phyloP scores from a whole-genome alignment of 345 rosid genomes.

The Punica granatum region DNA sequence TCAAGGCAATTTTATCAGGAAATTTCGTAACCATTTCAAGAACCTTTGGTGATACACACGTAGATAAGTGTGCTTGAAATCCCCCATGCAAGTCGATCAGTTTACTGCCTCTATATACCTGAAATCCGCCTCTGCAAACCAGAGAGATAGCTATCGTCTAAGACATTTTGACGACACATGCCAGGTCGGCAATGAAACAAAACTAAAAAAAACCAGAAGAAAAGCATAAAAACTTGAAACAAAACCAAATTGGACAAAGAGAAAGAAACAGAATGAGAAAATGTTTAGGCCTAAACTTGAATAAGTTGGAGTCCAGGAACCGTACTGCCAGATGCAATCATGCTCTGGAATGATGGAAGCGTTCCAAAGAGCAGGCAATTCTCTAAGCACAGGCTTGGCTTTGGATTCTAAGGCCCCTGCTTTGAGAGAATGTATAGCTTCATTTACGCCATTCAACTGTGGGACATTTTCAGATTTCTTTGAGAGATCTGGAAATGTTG shows the following conservation, averaged over 20 bases:
- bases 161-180: neutral
- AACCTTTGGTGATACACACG: constrained; percentile 70
- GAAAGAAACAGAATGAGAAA: constrained; percentile 4
- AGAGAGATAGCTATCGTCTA: constrained; percentile 11
- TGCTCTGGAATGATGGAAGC: constrained; percentile 68
- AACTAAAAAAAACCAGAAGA: constrained; percentile 4
- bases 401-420: constrained; percentile 25
- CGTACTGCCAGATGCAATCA: constrained; percentile 91
- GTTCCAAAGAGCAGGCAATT: constrained; percentile 16
- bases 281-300: constrained; percentile 1
- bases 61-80: constrained; percentile 78
- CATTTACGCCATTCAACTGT: constrained; percentile 25
- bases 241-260: neutral
- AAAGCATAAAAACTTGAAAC: neutral
- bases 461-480: constrained; percentile 35
- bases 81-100: constrained; percentile 45
- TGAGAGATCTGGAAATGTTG: constrained; percentile 27
- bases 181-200: neutral
- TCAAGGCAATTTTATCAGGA: constrained; percentile 48
- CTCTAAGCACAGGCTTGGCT: constrained; percentile 1
- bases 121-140: constrained; percentile 62
- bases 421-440: constrained; percentile 19
- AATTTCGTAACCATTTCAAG: constrained; percentile 48
- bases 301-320: constrained; percentile 14
- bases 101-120: constrained; percentile 48